Percentiles rank a stretch among this genome's conserved stretches.
phyloP scores from a whole-genome alignment of 305 asterid species.

The Plantago coronopus region DNA sequence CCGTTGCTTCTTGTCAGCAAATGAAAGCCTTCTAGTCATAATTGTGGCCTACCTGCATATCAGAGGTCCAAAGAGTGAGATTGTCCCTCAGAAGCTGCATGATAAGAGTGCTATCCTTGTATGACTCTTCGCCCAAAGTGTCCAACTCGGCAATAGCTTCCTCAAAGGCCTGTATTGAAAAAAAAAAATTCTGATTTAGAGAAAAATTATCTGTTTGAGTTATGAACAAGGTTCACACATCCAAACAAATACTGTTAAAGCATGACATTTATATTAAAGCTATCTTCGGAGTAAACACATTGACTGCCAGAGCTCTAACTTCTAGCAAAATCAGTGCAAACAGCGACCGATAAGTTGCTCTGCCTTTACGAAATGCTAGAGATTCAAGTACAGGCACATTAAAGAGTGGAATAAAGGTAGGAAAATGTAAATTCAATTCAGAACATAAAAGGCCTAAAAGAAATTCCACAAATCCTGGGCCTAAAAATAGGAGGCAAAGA shows the following conservation, averaged over 20 bases:
- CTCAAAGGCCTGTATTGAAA: slow-evolving; percentile 50
- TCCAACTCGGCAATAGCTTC: slow-evolving; percentile 68
- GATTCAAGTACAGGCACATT: no score
- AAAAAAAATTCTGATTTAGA: slow-evolving; percentile 2
- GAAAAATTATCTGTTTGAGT: no score
- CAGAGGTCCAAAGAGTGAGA: slow-evolving; percentile 67
- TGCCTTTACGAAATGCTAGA: no score
- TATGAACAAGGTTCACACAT: neutral
- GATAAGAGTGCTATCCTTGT: slow-evolving; percentile 67
- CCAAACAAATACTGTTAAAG: no score
- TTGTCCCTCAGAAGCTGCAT: slow-evolving; percentile 70
- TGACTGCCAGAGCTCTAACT: neutral
- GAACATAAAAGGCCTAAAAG: neutral
- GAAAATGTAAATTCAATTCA: no score
- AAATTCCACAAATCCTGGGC: no score
- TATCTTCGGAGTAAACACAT: neutral
- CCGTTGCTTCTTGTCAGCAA: neutral
- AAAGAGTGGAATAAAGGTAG: no score
- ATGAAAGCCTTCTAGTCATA: slow-evolving; percentile 10
- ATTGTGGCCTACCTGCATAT: slow-evolving; percentile 44
- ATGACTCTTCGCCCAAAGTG: slow-evolving; percentile 59
- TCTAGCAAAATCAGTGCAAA: no score
- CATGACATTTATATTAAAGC: slow-evolving; percentile 1
- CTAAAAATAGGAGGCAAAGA: neutral
- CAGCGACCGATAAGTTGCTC: no score